Conservation (phyloP, 371 early-diverging fungal genomes). For the Polyrhizophydium stewartii region DNA sequence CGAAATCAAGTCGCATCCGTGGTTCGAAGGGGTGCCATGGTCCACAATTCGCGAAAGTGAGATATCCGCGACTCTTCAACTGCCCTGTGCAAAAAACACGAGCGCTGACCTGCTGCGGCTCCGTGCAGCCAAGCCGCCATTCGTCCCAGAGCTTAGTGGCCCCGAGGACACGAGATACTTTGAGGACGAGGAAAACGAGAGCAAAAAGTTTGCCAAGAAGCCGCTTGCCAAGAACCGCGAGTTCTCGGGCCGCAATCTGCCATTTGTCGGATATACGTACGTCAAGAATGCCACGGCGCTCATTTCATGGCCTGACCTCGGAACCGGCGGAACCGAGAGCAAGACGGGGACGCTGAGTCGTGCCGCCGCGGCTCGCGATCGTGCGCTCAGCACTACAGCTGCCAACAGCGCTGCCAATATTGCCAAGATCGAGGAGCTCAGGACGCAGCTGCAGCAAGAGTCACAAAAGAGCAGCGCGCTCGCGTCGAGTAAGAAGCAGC, state of each 20-base stretch:
- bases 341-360: not conserved
- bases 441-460: slow-evolving; percentile 7
- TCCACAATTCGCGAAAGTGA: slow-evolving; percentile 47
- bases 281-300: slow-evolving; percentile 30
- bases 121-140: slow-evolving; percentile 62
- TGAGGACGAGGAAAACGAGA: slow-evolving; percentile 66
- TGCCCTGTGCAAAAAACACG: too few species aligned
- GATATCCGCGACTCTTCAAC: too few species aligned
- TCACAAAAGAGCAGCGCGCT: not conserved
- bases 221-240: slow-evolving; percentile 38
- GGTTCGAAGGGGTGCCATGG: slow-evolving; percentile 82
- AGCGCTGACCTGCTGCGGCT: too few species aligned
- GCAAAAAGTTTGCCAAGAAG: slow-evolving; percentile 59
- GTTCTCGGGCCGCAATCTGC: slow-evolving; percentile 68
- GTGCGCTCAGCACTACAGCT: not conserved
- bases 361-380: not conserved
- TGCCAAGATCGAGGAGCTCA: not conserved
- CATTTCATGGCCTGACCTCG: not conserved
- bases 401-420: not conserved
- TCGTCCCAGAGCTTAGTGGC: slow-evolving; percentile 73
- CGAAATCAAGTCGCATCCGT: slow-evolving; percentile 78
- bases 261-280: slow-evolving; percentile 84
- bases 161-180: slow-evolving; percentile 86
- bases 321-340: not conserved
- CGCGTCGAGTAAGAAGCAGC: slow-evolving; percentile 1